Evolutionary conservation across 352 stramenopile species (phyloP).

Genomic region (Globisporangium abappressorium): DNA sequence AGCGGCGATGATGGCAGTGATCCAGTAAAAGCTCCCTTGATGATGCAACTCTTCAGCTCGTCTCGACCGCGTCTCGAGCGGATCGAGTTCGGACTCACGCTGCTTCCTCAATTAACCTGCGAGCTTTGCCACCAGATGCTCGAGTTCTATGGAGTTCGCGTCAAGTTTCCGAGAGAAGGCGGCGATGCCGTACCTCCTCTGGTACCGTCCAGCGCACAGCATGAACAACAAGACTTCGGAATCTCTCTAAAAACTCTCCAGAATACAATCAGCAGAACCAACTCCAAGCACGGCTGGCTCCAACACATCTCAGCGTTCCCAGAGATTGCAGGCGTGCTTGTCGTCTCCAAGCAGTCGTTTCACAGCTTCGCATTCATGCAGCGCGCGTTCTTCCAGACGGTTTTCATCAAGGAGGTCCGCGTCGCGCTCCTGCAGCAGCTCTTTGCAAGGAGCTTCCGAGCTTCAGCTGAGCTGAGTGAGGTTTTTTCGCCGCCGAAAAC

Average conservation of each 20-base stretch:
- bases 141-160: constrained; percentile 19
- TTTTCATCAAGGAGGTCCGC: constrained; percentile 16
- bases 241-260: not conserved
- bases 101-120: constrained; percentile 26
- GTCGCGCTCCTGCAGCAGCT: constrained; percentile 21
- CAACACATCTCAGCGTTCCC: constrained; percentile 17
- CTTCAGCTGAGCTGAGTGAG: constrained; percentile 1
- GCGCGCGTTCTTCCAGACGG: constrained; percentile 29
- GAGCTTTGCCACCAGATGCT: constrained; percentile 33
- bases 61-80: constrained; percentile 17
- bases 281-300: constrained; percentile 23
- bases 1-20: not conserved
- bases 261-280: constrained; percentile 1
- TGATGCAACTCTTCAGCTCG: not conserved
- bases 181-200: not conserved
- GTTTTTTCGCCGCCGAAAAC: constrained; percentile 13
- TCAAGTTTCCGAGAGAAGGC: constrained; percentile 16
- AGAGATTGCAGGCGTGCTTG: constrained; percentile 21
- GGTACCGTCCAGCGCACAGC: not conserved
- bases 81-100: constrained; percentile 20
- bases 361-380: constrained; percentile 33
- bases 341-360: constrained; percentile 23
- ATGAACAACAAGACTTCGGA: not conserved
- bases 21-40: not conserved
- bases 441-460: constrained; percentile 1